Conservation (phyloP, 306 rosid genomes). For the Pyrus bretschneideri region DNA sequence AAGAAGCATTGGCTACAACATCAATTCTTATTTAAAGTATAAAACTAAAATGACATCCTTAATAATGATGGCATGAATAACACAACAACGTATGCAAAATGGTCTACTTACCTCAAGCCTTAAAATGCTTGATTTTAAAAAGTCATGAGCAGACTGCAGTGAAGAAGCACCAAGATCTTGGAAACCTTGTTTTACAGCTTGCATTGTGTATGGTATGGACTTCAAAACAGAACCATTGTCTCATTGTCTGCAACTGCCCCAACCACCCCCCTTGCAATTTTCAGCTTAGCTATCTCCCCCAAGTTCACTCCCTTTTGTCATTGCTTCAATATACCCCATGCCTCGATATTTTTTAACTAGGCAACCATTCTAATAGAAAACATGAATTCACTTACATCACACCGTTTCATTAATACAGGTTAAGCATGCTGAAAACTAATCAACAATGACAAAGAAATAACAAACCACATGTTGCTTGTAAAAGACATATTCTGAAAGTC, state of each 20-base stretch:
- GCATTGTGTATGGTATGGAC: constrained; percentile 87
- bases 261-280: constrained; percentile 94
- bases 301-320: constrained; percentile 93
- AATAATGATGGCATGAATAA: background rate
- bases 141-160: too few species aligned
- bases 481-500: background rate
- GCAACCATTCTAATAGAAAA: constrained; percentile 56
- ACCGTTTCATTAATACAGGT: background rate
- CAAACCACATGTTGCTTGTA: background rate
- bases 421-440: background rate
- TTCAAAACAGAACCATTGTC: constrained; percentile 89
- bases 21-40: background rate
- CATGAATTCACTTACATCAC: background rate
- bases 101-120: too few species aligned
- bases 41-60: background rate
- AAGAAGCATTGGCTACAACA: background rate
- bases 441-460: background rate
- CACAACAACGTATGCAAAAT: constrained; percentile 7
- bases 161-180: too few species aligned
- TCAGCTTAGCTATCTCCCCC: constrained; percentile 79
- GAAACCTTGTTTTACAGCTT: constrained; percentile 24
- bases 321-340: constrained; percentile 98
- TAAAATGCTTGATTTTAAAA: too few species aligned
- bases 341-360: constrained; percentile 82
- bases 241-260: constrained; percentile 92